Evolutionary conservation across 2,329 filamentous ascomycete species (phyloP).

Genomic region (Colletotrichum cereale): DNA sequence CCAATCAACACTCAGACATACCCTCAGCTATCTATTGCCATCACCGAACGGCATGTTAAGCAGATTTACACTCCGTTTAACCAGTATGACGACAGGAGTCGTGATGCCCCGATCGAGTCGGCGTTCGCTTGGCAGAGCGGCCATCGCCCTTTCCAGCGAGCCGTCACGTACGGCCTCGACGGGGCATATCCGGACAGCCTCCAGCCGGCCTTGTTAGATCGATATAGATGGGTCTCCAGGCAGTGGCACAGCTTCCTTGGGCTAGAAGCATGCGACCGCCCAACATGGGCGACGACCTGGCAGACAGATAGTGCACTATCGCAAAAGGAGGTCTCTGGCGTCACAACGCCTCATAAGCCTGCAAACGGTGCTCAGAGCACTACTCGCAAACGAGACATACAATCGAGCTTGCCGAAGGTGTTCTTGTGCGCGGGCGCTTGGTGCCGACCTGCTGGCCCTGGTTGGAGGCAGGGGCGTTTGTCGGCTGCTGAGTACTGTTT

Average conservation of each 20-base stretch:
- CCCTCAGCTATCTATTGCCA: background rate
- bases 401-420: background rate
- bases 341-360: no score
- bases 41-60: background rate
- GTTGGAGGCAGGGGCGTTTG: background rate
- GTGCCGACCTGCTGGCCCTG: background rate
- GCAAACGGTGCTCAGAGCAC: no score
- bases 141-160: conserved; percentile 38
- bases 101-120: background rate
- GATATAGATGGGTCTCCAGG: no score
- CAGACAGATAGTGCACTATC: no score
- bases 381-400: no score
- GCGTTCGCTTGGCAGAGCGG: conserved; percentile 41
- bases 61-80: background rate
- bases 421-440: background rate
- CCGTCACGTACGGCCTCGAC: conserved; percentile 40
- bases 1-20: background rate
- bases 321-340: no score
- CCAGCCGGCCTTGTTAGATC: background rate
- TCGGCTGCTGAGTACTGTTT: background rate
- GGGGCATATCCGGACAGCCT: conserved; percentile 21
- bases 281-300: no score
- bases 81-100: background rate
- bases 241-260: no score
- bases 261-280: no score